phyloP scores from a whole-genome alignment of 2,329 filamentous ascomycete species.

The Verticillium albo-atrum region DNA sequence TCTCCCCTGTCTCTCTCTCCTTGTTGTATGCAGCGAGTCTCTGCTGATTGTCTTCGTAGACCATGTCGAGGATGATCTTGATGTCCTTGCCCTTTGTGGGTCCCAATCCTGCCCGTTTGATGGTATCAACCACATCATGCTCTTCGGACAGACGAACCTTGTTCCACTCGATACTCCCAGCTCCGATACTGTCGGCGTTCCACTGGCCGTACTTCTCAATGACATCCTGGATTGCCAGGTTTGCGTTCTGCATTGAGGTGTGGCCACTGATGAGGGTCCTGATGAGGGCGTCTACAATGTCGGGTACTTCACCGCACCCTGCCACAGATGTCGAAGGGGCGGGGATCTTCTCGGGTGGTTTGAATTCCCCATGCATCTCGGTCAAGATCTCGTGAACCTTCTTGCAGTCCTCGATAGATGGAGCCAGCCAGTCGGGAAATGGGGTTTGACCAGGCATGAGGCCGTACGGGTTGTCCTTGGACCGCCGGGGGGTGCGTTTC shows the following conservation, averaged over 20 bases:
- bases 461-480: constrained; percentile 37
- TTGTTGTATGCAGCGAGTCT: constrained; percentile 37
- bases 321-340: constrained; percentile 66
- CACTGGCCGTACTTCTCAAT: constrained; percentile 60
- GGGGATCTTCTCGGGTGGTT: constrained; percentile 62
- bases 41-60: constrained; percentile 61
- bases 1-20: constrained; percentile 33
- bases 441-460: constrained; percentile 55
- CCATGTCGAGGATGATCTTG: constrained; percentile 67
- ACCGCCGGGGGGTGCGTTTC: constrained; percentile 19
- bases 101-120: constrained; percentile 66
- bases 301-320: constrained; percentile 58
- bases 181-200: constrained; percentile 54
- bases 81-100: constrained; percentile 69
- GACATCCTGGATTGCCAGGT: constrained; percentile 61
- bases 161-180: constrained; percentile 73
- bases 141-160: constrained; percentile 56
- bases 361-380: constrained; percentile 59
- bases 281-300: constrained; percentile 48
- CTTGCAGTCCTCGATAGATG: constrained; percentile 65
- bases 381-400: constrained; percentile 64
- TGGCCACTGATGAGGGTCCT: constrained; percentile 49
- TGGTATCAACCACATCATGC: constrained; percentile 61
- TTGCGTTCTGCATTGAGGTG: constrained; percentile 48
- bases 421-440: constrained; percentile 62